Conservation (phyloP, 495 filamentous ascomycete species). For the Monascus purpureus region DNA sequence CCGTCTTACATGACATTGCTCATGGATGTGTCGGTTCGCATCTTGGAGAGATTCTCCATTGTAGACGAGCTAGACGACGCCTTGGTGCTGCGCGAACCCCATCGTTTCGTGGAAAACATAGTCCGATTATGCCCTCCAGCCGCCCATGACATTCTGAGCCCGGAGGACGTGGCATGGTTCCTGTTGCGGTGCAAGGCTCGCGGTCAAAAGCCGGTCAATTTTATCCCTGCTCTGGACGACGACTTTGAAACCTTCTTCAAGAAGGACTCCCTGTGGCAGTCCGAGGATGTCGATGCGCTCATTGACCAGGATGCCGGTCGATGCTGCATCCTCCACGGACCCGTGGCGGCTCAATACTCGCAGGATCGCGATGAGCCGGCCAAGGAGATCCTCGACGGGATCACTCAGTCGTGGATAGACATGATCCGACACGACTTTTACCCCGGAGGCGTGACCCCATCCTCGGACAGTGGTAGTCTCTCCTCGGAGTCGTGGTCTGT, state of each 20-base stretch:
- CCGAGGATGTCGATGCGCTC: conserved; percentile 27
- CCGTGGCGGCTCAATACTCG: conserved; percentile 22
- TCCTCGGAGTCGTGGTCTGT: too few species aligned
- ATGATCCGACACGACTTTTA: too few species aligned
- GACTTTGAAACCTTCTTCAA: conserved; percentile 32
- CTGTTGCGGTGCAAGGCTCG: conserved; percentile 12
- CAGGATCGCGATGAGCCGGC: conserved; percentile 13
- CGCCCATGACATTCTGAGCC: conserved; percentile 10
- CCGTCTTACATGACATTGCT: conserved; percentile 14
- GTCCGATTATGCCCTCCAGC: conserved; percentile 8
- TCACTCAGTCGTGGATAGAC: too few species aligned
- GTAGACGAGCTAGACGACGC: neutral
- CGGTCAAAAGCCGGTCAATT: conserved; percentile 23
- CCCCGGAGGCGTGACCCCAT: too few species aligned
- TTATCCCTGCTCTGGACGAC: conserved; percentile 23
- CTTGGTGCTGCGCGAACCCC: conserved; percentile 3
- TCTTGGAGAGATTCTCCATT: neutral
- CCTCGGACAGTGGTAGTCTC: too few species aligned
- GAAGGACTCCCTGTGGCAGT: conserved; percentile 32
- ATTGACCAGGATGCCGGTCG: conserved; percentile 20
- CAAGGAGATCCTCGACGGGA: conserved; percentile 16
- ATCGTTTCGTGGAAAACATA: conserved; percentile 3
- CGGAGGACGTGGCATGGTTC: conserved; percentile 21
- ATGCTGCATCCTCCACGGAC: conserved; percentile 27
- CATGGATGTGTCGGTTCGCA: conserved; percentile 13